These are phyloP conservation scores for Wallacemonas sp. DNA, from an alignment of 208 protist species.

Conservation along the genomic window DNA sequence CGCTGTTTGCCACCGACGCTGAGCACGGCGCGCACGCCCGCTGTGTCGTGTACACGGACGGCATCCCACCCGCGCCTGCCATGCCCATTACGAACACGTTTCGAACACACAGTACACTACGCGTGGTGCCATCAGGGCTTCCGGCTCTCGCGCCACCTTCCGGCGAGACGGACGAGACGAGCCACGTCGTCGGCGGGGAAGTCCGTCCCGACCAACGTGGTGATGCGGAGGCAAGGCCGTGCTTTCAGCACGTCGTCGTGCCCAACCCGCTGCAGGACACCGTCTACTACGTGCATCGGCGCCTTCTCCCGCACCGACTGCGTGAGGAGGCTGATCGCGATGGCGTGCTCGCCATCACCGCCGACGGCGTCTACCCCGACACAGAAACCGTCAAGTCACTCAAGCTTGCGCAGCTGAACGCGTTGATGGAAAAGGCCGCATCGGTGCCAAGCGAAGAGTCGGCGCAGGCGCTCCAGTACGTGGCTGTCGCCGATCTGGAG, in stretches of 20 bases:
- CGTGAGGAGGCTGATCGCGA: conserved; percentile 18
- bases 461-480: not conserved
- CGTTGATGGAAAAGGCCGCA: not conserved
- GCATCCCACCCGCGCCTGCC: conserved; percentile 25
- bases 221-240: too few species aligned
- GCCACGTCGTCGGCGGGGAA: too few species aligned
- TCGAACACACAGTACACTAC: conserved; percentile 34
- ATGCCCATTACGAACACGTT: conserved; percentile 56
- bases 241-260: not conserved
- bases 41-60: conserved; percentile 17
- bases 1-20: not conserved
- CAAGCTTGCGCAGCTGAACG: not conserved
- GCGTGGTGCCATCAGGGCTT: conserved; percentile 1
- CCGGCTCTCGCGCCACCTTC: not conserved
- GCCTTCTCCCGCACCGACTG: conserved; percentile 23
- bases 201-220: too few species aligned
- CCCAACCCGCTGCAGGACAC: conserved; percentile 30
- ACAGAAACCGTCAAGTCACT: not conserved
- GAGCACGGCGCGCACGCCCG: conserved; percentile 1
- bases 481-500: not conserved
- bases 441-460: not conserved
- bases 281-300: conserved; percentile 44
- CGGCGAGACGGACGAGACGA: not conserved
- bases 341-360: conserved; percentile 6
- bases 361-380: conserved; percentile 8